phyloP scores from a whole-genome alignment of 257 asterid genomes.

The Solanum piurae region DNA sequence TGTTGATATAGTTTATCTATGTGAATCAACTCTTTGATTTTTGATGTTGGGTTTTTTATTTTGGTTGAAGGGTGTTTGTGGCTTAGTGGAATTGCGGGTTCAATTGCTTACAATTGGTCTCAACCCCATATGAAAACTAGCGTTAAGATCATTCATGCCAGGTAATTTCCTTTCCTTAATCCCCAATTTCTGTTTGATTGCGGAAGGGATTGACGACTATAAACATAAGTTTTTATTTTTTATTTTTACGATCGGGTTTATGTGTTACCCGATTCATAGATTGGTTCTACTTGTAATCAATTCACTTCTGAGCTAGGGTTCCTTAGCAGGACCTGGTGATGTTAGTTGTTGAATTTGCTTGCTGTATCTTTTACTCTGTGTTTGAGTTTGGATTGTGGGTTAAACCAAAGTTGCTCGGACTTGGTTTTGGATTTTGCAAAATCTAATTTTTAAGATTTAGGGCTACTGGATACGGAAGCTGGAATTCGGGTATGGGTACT shows the following conservation, averaged over 20 bases:
- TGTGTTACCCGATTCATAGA: not conserved
- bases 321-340: not conserved
- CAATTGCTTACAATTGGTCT: conserved; percentile 92
- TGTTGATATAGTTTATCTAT: not conserved
- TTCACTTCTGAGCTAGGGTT: not conserved
- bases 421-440: not conserved
- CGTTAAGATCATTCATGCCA: conserved; percentile 87
- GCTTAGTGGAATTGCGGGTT: conserved; percentile 66
- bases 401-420: not conserved
- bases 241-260: not conserved
- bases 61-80: conserved; percentile 22
- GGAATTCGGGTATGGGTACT: not conserved
- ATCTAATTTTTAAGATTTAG: not conserved
- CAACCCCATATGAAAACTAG: conserved; percentile 86
- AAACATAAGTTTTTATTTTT: not conserved
- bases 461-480: not conserved
- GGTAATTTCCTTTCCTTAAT: conserved; percentile 17
- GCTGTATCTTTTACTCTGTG: not conserved
- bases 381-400: not conserved
- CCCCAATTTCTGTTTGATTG: not conserved
- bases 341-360: not conserved
- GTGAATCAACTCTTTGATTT: not conserved
- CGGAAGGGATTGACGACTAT: not conserved
- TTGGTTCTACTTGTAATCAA: not conserved
- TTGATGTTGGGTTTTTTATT: not conserved